Evolutionary conservation across 345 rosid species (phyloP).

Genomic region (Fremontodendron californicum): DNA sequence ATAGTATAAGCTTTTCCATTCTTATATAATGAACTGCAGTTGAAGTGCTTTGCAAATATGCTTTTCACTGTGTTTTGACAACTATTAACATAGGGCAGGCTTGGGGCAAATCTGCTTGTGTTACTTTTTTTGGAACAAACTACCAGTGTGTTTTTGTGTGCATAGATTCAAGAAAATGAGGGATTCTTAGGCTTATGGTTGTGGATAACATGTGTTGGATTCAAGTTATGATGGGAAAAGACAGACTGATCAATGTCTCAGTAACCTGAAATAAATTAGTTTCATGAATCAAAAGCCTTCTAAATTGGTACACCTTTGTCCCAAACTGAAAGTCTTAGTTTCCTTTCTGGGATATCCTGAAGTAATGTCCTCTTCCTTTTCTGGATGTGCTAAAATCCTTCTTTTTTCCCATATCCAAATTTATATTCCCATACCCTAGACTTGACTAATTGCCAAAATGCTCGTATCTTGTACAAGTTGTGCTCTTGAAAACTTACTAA

Average conservation of each 20-base stretch:
- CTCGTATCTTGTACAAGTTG: not conserved
- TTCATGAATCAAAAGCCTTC: not conserved
- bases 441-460: not conserved
- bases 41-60: not conserved
- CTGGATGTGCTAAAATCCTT: not conserved
- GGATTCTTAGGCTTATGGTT: not conserved
- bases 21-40: not conserved
- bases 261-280: not conserved
- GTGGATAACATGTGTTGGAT: not conserved
- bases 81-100: not conserved
- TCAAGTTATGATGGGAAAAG: not conserved
- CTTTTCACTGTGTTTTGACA: not conserved
- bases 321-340: not conserved
- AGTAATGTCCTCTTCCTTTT: not conserved
- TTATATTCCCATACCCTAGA: not conserved
- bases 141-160: not conserved
- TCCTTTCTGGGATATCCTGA: not conserved
- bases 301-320: not conserved
- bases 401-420: too few species aligned
- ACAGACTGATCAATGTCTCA: not conserved
- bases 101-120: not conserved
- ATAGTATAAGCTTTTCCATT: not conserved
- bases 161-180: not conserved
- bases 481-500: not conserved
- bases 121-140: not conserved